These are phyloP conservation scores for Dentipellis sp. DNA, from an alignment of 768 basidiomycete species.

Conservation along the genomic window DNA sequence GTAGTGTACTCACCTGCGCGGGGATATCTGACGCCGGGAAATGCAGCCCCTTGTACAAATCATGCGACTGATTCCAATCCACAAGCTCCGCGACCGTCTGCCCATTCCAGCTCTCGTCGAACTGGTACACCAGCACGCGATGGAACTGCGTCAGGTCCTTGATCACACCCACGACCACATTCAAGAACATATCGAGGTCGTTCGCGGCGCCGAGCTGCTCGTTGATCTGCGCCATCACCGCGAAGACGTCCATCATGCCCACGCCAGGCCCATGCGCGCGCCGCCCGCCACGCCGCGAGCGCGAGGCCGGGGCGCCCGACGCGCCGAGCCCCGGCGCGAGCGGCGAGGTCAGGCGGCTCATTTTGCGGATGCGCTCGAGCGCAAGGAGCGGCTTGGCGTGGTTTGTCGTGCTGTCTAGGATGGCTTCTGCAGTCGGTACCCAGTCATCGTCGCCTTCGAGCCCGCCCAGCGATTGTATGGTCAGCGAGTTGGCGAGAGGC, in stretches of 20 bases:
- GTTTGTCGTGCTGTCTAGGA: slow-evolving; percentile 65
- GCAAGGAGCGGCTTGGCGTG: slow-evolving; percentile 60
- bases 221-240: slow-evolving; percentile 70
- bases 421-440: slow-evolving; percentile 43
- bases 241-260: slow-evolving; percentile 75
- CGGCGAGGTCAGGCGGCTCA: slow-evolving; percentile 18
- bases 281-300: slow-evolving; percentile 11
- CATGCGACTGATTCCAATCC: slow-evolving; percentile 66
- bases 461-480: slow-evolving; percentile 4
- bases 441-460: slow-evolving; percentile 25
- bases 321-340: neutral
- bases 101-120: slow-evolving; percentile 74
- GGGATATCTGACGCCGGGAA: slow-evolving; percentile 67
- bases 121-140: slow-evolving; percentile 74
- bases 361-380: slow-evolving; percentile 55
- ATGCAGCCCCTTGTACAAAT: slow-evolving; percentile 63
- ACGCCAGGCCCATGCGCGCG: slow-evolving; percentile 20
- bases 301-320: neutral
- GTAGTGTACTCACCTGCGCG: slow-evolving; percentile 37
- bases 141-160: slow-evolving; percentile 80
- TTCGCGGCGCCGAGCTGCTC: slow-evolving; percentile 64
- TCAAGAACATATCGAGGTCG: slow-evolving; percentile 59
- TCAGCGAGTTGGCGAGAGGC: neutral
- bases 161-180: slow-evolving; percentile 62
- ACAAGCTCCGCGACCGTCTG: slow-evolving; percentile 72